Percentiles rank a stretch among this genome's conserved stretches.
These are phyloP conservation scores for Malus fusca DNA, from an alignment of 306 rosid genomes.

Conservation along the genomic window DNA sequence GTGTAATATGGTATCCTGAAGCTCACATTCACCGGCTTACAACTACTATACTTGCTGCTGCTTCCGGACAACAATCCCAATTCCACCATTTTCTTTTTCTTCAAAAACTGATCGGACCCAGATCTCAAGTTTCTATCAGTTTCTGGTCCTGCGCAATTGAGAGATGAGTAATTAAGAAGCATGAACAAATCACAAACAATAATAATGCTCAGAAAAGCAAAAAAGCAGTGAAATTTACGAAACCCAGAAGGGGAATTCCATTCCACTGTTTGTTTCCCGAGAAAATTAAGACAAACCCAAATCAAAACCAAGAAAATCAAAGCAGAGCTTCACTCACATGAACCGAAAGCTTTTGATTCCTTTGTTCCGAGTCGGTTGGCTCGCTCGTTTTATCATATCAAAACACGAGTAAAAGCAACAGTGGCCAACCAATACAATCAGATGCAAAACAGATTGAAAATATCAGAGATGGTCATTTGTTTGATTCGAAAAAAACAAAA, in stretches of 20 bases:
- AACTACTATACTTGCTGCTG: conserved; percentile 9
- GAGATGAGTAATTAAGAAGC: background rate
- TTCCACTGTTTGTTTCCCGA: background rate
- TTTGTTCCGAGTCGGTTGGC: background rate
- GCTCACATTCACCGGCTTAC: conserved; percentile 57
- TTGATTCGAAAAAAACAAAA: conserved; percentile 5
- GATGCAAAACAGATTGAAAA: background rate
- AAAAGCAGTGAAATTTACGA: background rate
- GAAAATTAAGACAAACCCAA: conserved; percentile 17
- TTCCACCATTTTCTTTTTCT: conserved; percentile 54
- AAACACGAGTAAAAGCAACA: background rate
- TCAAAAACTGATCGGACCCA: conserved; percentile 29
- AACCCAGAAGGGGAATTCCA: background rate
- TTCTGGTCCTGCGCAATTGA: too few species aligned
- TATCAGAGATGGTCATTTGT: conserved; percentile 4
- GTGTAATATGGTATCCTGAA: conserved; percentile 78
- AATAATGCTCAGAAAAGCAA: background rate
- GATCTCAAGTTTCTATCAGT: background rate
- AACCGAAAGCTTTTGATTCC: background rate
- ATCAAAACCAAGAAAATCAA: conserved; percentile 5
- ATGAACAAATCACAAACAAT: background rate
- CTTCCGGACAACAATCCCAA: conserved; percentile 46
- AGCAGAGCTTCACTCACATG: conserved; percentile 8
- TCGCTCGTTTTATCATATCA: background rate
- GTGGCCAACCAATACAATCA: background rate